Base-by-base conservation (phyloP, 2,329 filamentous ascomycete genomes). In the Annulohypoxylon truncatum region DNA sequence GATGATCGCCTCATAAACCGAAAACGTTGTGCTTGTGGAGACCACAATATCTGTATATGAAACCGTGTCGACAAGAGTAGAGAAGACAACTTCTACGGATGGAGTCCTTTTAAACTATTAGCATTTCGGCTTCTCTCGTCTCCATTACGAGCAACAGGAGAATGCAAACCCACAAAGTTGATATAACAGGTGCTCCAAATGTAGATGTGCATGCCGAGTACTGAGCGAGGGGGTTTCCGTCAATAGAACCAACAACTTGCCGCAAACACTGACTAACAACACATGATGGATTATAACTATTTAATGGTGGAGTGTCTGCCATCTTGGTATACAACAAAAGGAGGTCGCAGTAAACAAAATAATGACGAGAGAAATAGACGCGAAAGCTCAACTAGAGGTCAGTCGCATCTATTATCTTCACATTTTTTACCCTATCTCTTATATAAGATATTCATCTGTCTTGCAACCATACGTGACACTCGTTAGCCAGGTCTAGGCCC, bases 1-100 rank as follows among this genome's bases (percentile, higher is more conserved):
- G 15, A 20, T 53, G 22, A 40, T 28, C 35, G 13, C 35, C 9
- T 54, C 51, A 31, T 42, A 42, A n/a, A 44, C 20, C 5, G 35
- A 54, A 22, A n/a, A 42, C 8, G 35, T 44, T 13, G 22, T 42
- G 51, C 51, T 54, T 8, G n/a, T 9, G n/a, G 51, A 54, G 8
- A 44, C 35, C 51, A 54, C 51, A 13, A 54, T 46, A 9, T 56
- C 52, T 22, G 38, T 56, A 10, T 56, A 46, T 22, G 38, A 46
- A 46, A 56, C 33, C 3, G 52, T 56, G 5, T 46, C 26, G 28
- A 46, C 26, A 28, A 44, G 38, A 9, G 40, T 54, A 42, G 51
- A 54, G 9, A 54, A 15, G 28, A 35, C 20, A 46, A 47, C 28
- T 10, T 56, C 33, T 6, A 42, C 20, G 1, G 31, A 28, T 20